Percentiles rank a stretch among this genome's conserved stretches.
Conservation (phyloP, 2,329 filamentous ascomycete species). For the Colletotrichum sojae region DNA sequence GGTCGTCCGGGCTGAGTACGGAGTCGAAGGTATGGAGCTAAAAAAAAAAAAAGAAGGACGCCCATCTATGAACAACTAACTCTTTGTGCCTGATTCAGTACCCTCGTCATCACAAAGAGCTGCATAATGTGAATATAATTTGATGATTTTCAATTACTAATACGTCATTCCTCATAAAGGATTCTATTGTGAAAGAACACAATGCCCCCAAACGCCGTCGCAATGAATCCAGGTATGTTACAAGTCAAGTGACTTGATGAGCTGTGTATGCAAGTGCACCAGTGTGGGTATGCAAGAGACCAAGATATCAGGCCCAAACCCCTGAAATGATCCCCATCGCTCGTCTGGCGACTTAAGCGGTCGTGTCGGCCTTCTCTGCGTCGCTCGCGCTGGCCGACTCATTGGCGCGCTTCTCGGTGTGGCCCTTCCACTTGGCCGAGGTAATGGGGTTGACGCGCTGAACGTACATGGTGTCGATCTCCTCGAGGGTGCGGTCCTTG, state of each 20-base stretch:
- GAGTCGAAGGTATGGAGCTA: no score
- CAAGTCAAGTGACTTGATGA: conserved; percentile 13
- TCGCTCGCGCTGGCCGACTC: conserved; percentile 33
- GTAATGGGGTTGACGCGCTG: conserved; percentile 64
- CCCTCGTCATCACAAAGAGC: no score
- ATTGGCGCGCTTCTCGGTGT: conserved; percentile 46
- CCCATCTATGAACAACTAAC: no score
- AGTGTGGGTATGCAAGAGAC: neutral
- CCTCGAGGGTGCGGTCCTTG: conserved; percentile 79
- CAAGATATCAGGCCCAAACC: neutral
- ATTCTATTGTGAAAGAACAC: conserved; percentile 18
- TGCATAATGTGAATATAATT: neutral
- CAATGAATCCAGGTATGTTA: conserved; percentile 37
- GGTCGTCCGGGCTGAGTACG: no score
- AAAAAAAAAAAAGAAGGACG: no score
- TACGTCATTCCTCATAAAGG: conserved; percentile 38
- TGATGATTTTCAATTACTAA: conserved; percentile 18
- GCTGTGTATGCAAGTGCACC: conserved; percentile 3
- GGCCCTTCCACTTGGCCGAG: conserved; percentile 54
- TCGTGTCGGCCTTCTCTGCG: conserved; percentile 27
- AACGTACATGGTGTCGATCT: conserved; percentile 84
- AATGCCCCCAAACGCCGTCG: conserved; percentile 38
- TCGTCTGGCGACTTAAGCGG: conserved; percentile 18
- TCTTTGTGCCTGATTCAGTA: no score
- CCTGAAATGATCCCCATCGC: neutral